Conservation (phyloP, 2,329 filamentous ascomycete genomes). For the Hypoxylon sp. region DNA sequence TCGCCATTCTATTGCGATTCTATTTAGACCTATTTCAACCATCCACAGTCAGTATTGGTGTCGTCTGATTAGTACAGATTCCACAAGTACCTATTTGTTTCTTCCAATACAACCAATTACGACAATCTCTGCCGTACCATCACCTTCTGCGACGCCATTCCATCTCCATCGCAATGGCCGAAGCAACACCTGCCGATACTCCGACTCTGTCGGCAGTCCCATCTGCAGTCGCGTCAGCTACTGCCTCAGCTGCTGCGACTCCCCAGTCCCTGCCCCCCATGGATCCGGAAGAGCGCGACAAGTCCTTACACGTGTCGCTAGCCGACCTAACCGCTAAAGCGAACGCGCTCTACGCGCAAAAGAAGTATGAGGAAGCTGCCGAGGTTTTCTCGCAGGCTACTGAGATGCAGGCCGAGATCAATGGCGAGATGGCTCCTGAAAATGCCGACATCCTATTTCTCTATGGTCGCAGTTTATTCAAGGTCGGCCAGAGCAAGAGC, state of each 20-base stretch:
- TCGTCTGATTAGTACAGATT: constrained; percentile 1
- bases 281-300: constrained; percentile 61
- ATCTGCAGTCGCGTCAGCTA: constrained; percentile 51
- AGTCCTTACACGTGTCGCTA: constrained; percentile 74
- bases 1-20: constrained; percentile 18
- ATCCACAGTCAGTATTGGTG: constrained; percentile 5
- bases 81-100: constrained; percentile 4
- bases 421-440: constrained; percentile 90
- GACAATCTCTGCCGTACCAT: constrained; percentile 9
- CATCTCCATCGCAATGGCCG: constrained; percentile 50
- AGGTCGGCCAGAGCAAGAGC: constrained; percentile 92
- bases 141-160: constrained; percentile 13
- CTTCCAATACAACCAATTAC: constrained; percentile 18
- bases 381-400: constrained; percentile 91
- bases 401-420: constrained; percentile 89
- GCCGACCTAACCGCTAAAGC: constrained; percentile 85
- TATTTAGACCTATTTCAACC: constrained; percentile 10
- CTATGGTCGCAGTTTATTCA: constrained; percentile 94
- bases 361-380: constrained; percentile 87
- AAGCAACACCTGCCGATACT: constrained; percentile 52
- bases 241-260: constrained; percentile 48
- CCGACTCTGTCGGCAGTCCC: constrained; percentile 50
- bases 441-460: constrained; percentile 96
- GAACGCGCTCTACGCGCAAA: constrained; percentile 87
- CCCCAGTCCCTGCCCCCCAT: constrained; percentile 54